A percentile compares a stretch with the other conserved stretches of the same genome.
Conservation (phyloP, 345 rosid genomes). For the Firmiana major region DNA sequence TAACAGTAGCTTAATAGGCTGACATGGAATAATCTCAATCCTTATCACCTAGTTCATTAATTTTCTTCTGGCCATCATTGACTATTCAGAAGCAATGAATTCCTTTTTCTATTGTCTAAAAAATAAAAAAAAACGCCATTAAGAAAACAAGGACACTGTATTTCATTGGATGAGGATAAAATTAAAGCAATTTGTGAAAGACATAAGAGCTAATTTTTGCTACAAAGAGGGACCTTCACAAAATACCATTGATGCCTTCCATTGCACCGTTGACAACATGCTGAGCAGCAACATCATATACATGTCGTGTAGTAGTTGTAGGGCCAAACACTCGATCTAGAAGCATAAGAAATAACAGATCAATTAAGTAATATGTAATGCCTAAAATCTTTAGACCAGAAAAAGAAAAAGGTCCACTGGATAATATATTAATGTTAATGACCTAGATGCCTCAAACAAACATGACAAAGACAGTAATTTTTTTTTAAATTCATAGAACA, state of each 20-base stretch:
- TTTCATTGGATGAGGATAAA: conserved; percentile 2
- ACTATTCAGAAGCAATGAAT: neutral
- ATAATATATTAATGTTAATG: no score
- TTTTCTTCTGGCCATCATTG: neutral
- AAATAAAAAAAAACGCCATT: neutral
- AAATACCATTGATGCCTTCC: conserved; percentile 90
- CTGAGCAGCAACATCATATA: conserved; percentile 92
- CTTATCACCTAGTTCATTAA: neutral
- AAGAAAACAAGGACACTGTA: neutral
- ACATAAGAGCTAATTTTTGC: conserved; percentile 12
- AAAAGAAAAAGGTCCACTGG: neutral
- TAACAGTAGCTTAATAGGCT: neutral
- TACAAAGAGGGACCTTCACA: conserved; percentile 3
- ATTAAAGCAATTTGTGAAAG: conserved; percentile 4
- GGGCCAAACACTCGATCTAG: conserved; percentile 97
- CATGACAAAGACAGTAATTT: neutral
- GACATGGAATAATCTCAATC: neutral
- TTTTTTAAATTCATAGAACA: neutral
- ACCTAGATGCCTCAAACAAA: neutral
- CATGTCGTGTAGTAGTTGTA: conserved; percentile 96
- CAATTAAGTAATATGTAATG: neutral
- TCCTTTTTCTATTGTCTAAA: neutral
- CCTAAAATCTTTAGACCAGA: neutral
- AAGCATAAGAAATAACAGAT: conserved; percentile 5
- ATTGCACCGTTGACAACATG: conserved; percentile 88